phyloP scores from a whole-genome alignment of 768 basidiomycete genomes.

The Fomitopsis pulvina region DNA sequence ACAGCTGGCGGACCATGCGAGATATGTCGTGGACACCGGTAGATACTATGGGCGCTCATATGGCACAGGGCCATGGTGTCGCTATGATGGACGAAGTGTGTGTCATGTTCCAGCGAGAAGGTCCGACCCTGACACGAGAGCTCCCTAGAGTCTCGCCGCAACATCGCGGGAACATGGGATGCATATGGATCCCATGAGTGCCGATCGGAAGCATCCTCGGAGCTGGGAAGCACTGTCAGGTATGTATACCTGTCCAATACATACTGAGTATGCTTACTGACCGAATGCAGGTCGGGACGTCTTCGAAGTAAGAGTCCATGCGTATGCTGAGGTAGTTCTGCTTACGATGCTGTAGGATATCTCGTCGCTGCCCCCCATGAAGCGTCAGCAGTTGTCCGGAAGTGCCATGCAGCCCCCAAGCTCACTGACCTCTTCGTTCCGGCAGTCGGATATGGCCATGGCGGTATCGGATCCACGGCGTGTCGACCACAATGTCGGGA shows the following conservation, averaged over 20 bases:
- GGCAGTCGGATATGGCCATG: slow-evolving; percentile 11
- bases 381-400: slow-evolving; percentile 20
- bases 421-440: slow-evolving; percentile 15
- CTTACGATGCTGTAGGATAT: slow-evolving; percentile 16
- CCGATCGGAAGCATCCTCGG: slow-evolving; percentile 21
- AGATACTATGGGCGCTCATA: slow-evolving; percentile 15
- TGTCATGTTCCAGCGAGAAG: background rate
- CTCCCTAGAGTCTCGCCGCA: slow-evolving; percentile 1
- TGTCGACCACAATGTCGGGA: slow-evolving; percentile 8
- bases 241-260: slow-evolving; percentile 7
- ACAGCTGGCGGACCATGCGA: slow-evolving; percentile 16
- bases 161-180: slow-evolving; percentile 15
- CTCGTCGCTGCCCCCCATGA: slow-evolving; percentile 18
- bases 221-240: slow-evolving; percentile 21
- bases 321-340: background rate
- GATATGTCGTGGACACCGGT: slow-evolving; percentile 16
- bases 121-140: background rate
- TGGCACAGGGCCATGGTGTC: slow-evolving; percentile 13
- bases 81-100: slow-evolving; percentile 10
- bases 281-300: slow-evolving; percentile 12
- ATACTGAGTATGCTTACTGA: background rate
- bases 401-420: slow-evolving; percentile 12
- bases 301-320: slow-evolving; percentile 19
- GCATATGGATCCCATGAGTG: slow-evolving; percentile 16
- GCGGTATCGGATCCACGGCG: slow-evolving; percentile 6